These are phyloP conservation scores for Leptomonas seymouri DNA, from an alignment of 208 protist species.

Conservation along the genomic window DNA sequence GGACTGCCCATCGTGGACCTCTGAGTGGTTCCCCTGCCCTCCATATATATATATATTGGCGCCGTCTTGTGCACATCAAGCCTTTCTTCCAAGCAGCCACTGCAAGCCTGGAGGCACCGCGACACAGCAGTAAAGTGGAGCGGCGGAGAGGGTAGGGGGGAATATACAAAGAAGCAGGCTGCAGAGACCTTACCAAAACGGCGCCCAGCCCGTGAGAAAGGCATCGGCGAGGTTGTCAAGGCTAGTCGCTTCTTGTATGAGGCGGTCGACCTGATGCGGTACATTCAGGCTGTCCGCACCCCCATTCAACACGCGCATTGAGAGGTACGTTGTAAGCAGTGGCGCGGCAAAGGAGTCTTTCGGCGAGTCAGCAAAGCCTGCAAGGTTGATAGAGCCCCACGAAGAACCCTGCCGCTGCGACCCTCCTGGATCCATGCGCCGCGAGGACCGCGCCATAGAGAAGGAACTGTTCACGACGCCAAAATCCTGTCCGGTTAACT, in stretches of 20 bases:
- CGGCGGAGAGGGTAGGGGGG: too few species aligned
- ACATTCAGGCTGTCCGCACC: slow-evolving; percentile 74
- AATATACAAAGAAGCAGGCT: too few species aligned
- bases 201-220: slow-evolving; percentile 91
- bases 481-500: slow-evolving; percentile 90
- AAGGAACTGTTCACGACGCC: slow-evolving; percentile 71
- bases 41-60: too few species aligned
- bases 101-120: too few species aligned
- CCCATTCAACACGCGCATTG: slow-evolving; percentile 57
- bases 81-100: too few species aligned
- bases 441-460: slow-evolving; percentile 44
- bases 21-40: too few species aligned
- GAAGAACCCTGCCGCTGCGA: slow-evolving; percentile 45
- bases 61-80: too few species aligned
- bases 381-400: slow-evolving; percentile 48
- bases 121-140: too few species aligned
- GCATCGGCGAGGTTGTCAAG: slow-evolving; percentile 90
- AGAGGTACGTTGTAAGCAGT: slow-evolving; percentile 79
- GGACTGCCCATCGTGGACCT: too few species aligned
- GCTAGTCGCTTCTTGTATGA: slow-evolving; percentile 90
- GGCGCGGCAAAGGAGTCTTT: slow-evolving; percentile 51
- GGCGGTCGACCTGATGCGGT: slow-evolving; percentile 84
- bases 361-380: slow-evolving; percentile 44
- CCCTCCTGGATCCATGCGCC: slow-evolving; percentile 28
- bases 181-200: slow-evolving; percentile 74